Conservation (phyloP, 1,284 basidiomycete species). For the Thelephora terrestris region DNA sequence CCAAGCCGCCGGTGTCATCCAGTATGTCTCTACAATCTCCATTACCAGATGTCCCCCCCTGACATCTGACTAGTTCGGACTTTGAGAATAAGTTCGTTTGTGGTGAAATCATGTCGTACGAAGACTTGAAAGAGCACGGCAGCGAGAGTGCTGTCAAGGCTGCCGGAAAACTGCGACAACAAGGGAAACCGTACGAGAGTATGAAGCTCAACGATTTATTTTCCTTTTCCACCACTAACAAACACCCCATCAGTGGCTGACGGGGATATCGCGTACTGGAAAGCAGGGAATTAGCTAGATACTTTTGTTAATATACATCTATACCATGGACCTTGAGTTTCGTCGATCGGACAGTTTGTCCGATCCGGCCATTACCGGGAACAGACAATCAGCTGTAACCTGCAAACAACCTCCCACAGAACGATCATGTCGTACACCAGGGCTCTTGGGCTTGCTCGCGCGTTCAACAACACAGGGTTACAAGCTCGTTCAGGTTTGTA, state of each 20-base stretch:
- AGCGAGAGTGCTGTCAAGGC: constrained; percentile 90
- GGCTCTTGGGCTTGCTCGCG: too few relatives aligned
- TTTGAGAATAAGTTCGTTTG: constrained; percentile 99
- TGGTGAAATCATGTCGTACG: constrained; percentile 94
- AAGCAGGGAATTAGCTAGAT: constrained; percentile 37
- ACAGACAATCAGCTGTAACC: too few relatives aligned
- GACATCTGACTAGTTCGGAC: constrained; percentile 50
- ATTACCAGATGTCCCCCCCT: neutral
- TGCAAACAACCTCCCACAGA: too few relatives aligned
- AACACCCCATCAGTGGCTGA: constrained; percentile 49
- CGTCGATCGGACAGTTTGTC: too few relatives aligned
- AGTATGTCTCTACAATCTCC: constrained; percentile 45
- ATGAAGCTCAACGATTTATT: constrained; percentile 21
- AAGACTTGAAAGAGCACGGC: constrained; percentile 88
- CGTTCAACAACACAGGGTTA: too few relatives aligned
- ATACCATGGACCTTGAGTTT: too few relatives aligned
- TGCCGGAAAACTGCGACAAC: constrained; percentile 91
- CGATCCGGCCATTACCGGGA: too few relatives aligned
- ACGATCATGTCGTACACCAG: too few relatives aligned
- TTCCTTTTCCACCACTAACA: constrained; percentile 6
- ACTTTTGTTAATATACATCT: too few relatives aligned
- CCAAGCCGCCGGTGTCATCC: constrained; percentile 97
- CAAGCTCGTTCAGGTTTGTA: too few relatives aligned
- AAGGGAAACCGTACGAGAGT: constrained; percentile 96
- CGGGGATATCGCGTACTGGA: constrained; percentile 82